Conservation (phyloP, 73 alveolate species). For the Breviolum minutum region DNA sequence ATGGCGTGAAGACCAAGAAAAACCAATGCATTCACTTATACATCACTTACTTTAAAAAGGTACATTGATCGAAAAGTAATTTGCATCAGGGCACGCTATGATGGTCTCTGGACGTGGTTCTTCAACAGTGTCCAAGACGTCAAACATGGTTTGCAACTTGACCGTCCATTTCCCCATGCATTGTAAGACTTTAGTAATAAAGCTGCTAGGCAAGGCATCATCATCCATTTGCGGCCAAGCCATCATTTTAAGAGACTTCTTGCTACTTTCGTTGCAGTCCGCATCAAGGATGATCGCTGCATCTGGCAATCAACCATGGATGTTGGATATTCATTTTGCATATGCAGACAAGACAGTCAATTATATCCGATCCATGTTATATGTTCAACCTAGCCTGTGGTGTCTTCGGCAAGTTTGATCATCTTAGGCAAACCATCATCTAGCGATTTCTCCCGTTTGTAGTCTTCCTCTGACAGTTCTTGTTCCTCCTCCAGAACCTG, state of each 20-base stretch:
- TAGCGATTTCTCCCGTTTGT: neutral
- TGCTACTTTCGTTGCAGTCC: neutral
- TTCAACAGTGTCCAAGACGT: neutral
- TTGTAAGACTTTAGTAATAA: neutral
- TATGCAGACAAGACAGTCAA: too few species aligned
- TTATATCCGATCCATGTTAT: neutral
- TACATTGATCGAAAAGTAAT: neutral
- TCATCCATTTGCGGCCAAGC: constrained; percentile 11
- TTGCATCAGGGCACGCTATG: too few species aligned
- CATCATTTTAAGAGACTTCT: neutral
- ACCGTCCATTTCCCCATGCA: neutral
- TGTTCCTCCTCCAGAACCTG: neutral
- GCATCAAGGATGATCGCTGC: neutral
- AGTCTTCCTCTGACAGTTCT: neutral
- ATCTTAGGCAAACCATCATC: neutral
- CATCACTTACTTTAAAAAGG: too few species aligned
- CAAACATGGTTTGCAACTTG: neutral
- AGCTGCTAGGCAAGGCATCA: neutral
- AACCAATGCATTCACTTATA: too few species aligned
- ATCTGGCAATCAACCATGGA: neutral
- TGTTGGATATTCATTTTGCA: neutral
- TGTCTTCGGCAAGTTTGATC: neutral
- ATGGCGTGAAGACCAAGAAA: too few species aligned
- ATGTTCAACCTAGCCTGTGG: neutral
- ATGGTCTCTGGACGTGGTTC: neutral